Evolutionary conservation across 1,284 basidiomycete genomes (phyloP), one percentile per base, ranked within the genome.

Genomic region (Cryptococcus jaspeensis): DNA sequence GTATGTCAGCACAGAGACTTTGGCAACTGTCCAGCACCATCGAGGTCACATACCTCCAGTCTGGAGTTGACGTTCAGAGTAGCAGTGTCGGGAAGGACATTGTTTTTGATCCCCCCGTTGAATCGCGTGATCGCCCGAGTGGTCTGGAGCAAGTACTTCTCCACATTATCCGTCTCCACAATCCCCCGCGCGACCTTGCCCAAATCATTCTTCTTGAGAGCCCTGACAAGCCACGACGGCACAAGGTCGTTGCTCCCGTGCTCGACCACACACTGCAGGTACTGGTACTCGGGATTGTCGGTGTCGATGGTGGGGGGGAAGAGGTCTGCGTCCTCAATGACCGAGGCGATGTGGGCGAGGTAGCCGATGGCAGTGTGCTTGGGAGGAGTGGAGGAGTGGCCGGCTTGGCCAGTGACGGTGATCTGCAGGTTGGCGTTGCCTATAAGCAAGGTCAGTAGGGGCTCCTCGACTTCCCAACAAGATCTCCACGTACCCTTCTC

Each of bases 401-500:
- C 56, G 35, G 42, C 56, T 3, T 35, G 52, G 1, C 25, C 32
- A 25, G 36, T 32, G 43, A 53, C 39, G 39, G 23, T 47, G 28
- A 58, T 45, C 4, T 18, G 23, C 15, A 61, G 36, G 39, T 61
- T 50, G 8, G 50, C 49, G n/a, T 58, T 56, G 35, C 59, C 59
- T 59, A 36, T 18, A 7, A 25, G 40, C 44, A 46, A 46, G 15
- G 18, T 1, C 12, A 42, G 4, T 4, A n/a, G 7, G n/a, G 5
- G 40, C 20, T 41, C 7, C 4, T 3, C 8, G 15, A 2, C n/a
- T 2, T 5, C 9, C 15, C n/a, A 16, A 23, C 11, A 7, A 15
- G 32, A n/a, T 48, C 22, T 22, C 4, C n/a, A 41, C 52, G 18
- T 38, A 59, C 57, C 57, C 51, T 61, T 61, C 41, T 61, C 59